A percentile compares a stretch with the other conserved stretches of the same genome.
These are phyloP conservation scores for Globisporangium nagaii DNA, from an alignment of 352 stramenopile species.

Conservation along the genomic window DNA sequence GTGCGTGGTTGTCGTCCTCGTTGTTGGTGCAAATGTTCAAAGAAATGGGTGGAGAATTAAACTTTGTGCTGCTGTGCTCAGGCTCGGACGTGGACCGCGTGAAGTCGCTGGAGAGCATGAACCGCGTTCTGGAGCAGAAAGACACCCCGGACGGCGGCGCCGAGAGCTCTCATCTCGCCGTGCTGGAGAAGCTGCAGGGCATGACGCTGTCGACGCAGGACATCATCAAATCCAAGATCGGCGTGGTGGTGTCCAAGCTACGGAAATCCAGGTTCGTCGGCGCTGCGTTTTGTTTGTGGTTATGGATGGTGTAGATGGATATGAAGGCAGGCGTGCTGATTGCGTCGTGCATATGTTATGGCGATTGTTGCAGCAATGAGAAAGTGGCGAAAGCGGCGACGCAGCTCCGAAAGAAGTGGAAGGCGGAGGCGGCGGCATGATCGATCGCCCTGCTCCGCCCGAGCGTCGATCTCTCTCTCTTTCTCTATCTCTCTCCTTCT, in stretches of 20 bases:
- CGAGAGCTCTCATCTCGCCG: constrained; percentile 31
- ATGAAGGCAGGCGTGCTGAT: too few species aligned
- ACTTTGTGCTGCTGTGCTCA: background rate
- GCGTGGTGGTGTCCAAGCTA: constrained; percentile 65
- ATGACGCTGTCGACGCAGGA: constrained; percentile 66
- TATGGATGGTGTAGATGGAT: background rate
- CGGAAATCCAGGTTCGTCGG: constrained; percentile 59
- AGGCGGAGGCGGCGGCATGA: constrained; percentile 38
- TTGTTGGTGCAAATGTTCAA: too few species aligned
- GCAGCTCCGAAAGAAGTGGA: constrained; percentile 78
- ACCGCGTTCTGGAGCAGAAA: constrained; percentile 44
- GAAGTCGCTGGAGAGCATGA: constrained; percentile 47
- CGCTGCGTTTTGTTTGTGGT: background rate
- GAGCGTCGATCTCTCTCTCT: too few species aligned
- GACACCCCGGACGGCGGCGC: constrained; percentile 23
- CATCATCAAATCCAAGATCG: constrained; percentile 79
- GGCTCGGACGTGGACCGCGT: constrained; percentile 22
- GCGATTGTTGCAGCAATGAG: constrained; percentile 45
- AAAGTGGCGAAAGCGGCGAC: constrained; percentile 49
- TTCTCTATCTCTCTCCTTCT: constrained; percentile 2
- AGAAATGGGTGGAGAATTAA: too few species aligned
- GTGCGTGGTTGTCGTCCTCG: constrained; percentile 8
- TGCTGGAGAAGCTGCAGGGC: constrained; percentile 52
- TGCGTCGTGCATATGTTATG: background rate
- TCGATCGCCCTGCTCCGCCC: too few species aligned